Percentiles rank a stretch among this genome's conserved stretches.
Evolutionary conservation across 106 monocot species (phyloP).

Genomic region (Apostasia ramifera): DNA sequence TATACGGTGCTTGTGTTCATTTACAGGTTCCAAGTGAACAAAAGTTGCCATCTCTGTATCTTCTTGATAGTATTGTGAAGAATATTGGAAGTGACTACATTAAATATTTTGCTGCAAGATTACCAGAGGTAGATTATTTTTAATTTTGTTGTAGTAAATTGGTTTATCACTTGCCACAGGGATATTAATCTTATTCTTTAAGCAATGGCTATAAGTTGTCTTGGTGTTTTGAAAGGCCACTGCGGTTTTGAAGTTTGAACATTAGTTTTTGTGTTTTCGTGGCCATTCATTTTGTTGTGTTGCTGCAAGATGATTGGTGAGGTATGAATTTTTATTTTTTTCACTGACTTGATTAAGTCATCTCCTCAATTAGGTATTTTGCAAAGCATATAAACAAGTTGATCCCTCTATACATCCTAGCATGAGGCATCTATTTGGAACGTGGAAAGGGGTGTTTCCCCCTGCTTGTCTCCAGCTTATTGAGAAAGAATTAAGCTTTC

Average conservation of each 20-base stretch:
- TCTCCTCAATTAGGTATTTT: slow-evolving; percentile 65
- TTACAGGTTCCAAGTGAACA: slow-evolving; percentile 87
- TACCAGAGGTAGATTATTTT: slow-evolving; percentile 66
- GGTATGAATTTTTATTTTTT: background rate
- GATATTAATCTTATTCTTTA: no score
- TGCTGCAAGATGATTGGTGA: background rate
- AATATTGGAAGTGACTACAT: slow-evolving; percentile 97
- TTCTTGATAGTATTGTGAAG: slow-evolving; percentile 97
- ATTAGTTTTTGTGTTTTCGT: no score
- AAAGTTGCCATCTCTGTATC: slow-evolving; percentile 94
- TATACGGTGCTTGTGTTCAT: background rate
- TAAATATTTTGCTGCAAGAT: slow-evolving; percentile 73
- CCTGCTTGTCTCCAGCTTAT: slow-evolving; percentile 62
- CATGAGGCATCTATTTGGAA: slow-evolving; percentile 97
- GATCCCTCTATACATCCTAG: slow-evolving; percentile 80
- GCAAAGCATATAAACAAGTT: slow-evolving; percentile 93
- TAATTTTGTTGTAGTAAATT: no score
- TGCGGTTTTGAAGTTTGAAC: no score
- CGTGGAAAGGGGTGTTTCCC: slow-evolving; percentile 95
- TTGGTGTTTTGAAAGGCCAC: no score
- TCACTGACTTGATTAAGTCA: background rate
- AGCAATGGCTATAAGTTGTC: no score
- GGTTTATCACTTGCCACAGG: no score
- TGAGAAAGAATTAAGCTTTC: slow-evolving; percentile 83
- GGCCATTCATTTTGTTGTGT: background rate